Percentiles rank a stretch among this genome's conserved stretches.
phyloP scores from a whole-genome alignment of 306 rosid genomes.

The Quercus agrifolia region DNA sequence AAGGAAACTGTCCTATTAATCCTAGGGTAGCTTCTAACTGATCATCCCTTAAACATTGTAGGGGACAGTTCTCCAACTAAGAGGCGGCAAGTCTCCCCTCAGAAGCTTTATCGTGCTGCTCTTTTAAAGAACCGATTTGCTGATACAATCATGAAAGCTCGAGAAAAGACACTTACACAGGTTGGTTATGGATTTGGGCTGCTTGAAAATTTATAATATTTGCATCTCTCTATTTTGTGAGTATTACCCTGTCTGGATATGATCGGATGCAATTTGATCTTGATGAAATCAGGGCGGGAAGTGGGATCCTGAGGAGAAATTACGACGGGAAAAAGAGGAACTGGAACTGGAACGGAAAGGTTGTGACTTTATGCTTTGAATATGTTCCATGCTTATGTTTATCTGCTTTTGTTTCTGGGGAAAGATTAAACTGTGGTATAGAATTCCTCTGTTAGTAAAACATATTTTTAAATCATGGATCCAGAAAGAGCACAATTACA shows the following conservation, averaged over 20 bases:
- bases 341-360: conserved; percentile 77
- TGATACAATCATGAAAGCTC: conserved; percentile 83
- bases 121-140: conserved; percentile 62
- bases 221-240: neutral
- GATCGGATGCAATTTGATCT: conserved; percentile 19
- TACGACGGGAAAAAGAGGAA: conserved; percentile 67
- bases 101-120: conserved; percentile 68
- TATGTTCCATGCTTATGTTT: neutral
- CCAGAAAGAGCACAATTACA: conserved; percentile 78
- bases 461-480: neutral
- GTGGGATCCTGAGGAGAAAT: conserved; percentile 81
- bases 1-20: conserved; percentile 9
- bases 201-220: conserved; percentile 11
- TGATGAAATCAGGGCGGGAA: conserved; percentile 60
- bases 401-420: neutral
- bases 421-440: neutral
- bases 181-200: conserved; percentile 34
- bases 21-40: conserved; percentile 22
- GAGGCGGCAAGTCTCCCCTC: conserved; percentile 71
- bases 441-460: conserved; percentile 4
- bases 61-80: conserved; percentile 65
- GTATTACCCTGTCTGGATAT: conserved; percentile 16
- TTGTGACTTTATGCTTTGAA: conserved; percentile 13
- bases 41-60: conserved; percentile 25
- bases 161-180: conserved; percentile 73